These are phyloP conservation scores for Taiozyma sp. DNA, from an alignment of 1,139 yeast genomes.

Conservation along the genomic window DNA sequence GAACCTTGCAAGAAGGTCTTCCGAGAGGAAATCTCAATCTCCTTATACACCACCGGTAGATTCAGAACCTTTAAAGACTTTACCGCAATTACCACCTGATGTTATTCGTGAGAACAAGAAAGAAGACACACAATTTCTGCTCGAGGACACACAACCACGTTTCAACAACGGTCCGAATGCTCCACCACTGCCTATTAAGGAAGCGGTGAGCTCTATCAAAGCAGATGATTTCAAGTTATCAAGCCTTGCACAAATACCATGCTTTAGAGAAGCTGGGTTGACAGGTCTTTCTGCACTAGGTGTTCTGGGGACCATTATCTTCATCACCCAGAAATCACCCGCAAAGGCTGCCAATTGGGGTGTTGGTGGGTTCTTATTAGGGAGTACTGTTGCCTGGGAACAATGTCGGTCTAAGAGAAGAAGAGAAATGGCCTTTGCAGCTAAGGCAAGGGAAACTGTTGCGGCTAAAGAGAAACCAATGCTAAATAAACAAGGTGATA, in stretches of 20 bases:
- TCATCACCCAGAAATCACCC: constrained; percentile 61
- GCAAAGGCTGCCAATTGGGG: constrained; percentile 75
- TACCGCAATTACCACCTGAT: constrained; percentile 1
- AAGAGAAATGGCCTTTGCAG: constrained; percentile 56
- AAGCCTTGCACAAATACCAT: constrained; percentile 66
- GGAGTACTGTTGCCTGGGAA: constrained; percentile 87
- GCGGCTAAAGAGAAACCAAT: constrained; percentile 39
- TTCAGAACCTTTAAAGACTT: constrained; percentile 1
- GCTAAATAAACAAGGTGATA: constrained; percentile 24
- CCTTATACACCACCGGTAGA: background rate
- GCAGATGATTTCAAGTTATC: constrained; percentile 52
- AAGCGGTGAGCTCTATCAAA: constrained; percentile 29
- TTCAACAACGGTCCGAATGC: constrained; percentile 27
- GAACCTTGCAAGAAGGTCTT: constrained; percentile 10
- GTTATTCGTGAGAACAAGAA: background rate
- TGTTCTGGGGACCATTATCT: constrained; percentile 70
- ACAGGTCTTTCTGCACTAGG: constrained; percentile 86
- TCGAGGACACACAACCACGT: constrained; percentile 35
- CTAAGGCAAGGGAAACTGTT: constrained; percentile 44
- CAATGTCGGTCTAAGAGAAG: constrained; percentile 76
- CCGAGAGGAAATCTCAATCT: constrained; percentile 8
- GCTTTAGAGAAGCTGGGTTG: constrained; percentile 85
- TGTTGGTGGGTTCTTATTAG: constrained; percentile 73
- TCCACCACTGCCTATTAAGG: constrained; percentile 26
- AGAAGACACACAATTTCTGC: constrained; percentile 23